Evolutionary conservation across 495 filamentous ascomycete species (phyloP).

Genomic region (Talaromyces nanjingensis): DNA sequence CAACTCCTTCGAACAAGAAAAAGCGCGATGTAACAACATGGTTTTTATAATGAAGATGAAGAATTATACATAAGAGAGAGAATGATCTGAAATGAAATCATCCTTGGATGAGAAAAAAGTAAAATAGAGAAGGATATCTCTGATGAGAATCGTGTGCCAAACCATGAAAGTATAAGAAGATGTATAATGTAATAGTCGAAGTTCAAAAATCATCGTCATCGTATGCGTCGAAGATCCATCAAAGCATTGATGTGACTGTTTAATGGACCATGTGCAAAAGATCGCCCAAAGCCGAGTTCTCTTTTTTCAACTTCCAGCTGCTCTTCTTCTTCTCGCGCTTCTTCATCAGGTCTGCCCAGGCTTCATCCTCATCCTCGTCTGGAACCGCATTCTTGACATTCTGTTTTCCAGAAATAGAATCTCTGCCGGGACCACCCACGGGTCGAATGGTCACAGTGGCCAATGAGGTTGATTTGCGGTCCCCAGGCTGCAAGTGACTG

Average conservation of each 20-base stretch:
- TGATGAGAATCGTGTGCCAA: neutral
- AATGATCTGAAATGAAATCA: neutral
- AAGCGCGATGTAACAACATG: neutral
- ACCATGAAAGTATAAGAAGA: constrained; percentile 2
- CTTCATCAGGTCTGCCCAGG: constrained; percentile 80
- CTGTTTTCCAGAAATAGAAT: constrained; percentile 23
- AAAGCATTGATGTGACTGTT: neutral
- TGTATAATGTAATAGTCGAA: constrained; percentile 1
- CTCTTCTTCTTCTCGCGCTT: constrained; percentile 75
- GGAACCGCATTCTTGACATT: constrained; percentile 18
- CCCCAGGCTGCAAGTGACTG: constrained; percentile 13
- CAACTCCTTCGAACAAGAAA: neutral
- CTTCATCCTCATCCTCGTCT: constrained; percentile 78
- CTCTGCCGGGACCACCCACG: constrained; percentile 23
- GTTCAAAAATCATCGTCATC: neutral
- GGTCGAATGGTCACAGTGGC: constrained; percentile 32
- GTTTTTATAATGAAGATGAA: neutral
- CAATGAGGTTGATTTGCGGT: constrained; percentile 27
- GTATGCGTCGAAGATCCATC: neutral
- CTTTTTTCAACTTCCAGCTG: constrained; percentile 64
- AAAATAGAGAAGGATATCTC: neutral
- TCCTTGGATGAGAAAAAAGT: neutral
- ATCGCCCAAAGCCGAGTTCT: constrained; percentile 32
- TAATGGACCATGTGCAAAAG: constrained; percentile 38
- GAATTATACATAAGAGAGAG: neutral